Evolutionary conservation across 2,329 filamentous ascomycete species (phyloP).

Genomic region (Colletotrichum sp.): DNA sequence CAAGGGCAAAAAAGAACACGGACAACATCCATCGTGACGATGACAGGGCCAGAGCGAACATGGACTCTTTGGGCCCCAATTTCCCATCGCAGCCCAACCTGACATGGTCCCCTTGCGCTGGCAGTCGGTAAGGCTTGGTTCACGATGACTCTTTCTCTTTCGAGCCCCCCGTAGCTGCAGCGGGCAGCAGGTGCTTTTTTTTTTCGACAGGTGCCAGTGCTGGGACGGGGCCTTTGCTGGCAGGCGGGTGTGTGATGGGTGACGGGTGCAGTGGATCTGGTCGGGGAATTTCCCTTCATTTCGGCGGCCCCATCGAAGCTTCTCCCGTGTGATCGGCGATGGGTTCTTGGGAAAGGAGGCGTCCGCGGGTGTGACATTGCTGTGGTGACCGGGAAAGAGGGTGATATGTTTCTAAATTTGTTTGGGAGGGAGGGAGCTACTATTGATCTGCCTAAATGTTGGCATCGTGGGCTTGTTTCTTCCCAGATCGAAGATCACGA

Average conservation of each 20-base stretch:
- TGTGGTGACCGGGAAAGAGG: neutral
- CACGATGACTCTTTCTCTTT: neutral
- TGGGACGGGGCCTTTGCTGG: neutral
- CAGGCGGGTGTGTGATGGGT: neutral
- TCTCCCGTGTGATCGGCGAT: neutral
- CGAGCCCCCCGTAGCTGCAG: neutral
- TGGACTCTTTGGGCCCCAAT: neutral
- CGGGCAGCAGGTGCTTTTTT: neutral
- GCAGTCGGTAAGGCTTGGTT: neutral
- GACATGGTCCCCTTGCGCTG: neutral
- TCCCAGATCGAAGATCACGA: neutral
- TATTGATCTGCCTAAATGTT: neutral
- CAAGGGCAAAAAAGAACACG: neutral
- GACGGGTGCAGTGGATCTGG: neutral
- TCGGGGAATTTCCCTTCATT: constrained; percentile 13
- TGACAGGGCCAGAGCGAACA: neutral
- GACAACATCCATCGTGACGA: neutral
- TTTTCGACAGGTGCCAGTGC: neutral
- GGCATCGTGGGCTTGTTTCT: neutral
- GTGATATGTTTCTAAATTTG: neutral
- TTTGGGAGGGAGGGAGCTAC: neutral
- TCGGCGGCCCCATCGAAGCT: constrained; percentile 3
- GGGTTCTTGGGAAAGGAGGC: neutral
- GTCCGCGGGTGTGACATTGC: neutral
- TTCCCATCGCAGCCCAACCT: constrained; percentile 10